These are phyloP conservation scores for Xylaria polymorpha DNA, from an alignment of 2,329 filamentous ascomycete genomes.

Conservation along the genomic window DNA sequence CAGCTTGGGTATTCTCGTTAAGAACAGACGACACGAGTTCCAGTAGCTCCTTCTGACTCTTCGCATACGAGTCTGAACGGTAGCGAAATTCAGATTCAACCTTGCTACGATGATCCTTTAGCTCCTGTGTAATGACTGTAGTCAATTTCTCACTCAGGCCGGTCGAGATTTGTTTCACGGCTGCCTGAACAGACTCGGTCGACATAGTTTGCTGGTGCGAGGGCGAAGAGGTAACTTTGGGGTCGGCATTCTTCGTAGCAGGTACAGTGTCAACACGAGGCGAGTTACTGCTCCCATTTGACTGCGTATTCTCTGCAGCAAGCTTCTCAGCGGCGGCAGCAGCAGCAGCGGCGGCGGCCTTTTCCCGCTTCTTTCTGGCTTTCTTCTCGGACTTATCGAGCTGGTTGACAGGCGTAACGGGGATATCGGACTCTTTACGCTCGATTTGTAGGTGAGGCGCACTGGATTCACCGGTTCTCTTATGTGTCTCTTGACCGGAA, in stretches of 20 bases:
- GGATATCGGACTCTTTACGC: constrained; percentile 46
- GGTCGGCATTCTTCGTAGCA: constrained; percentile 50
- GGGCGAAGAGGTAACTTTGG: constrained; percentile 43
- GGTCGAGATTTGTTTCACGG: constrained; percentile 66
- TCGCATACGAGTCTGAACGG: constrained; percentile 64
- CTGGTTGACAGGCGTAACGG: constrained; percentile 46
- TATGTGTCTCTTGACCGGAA: constrained; percentile 44
- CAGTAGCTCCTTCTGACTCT: constrained; percentile 65
- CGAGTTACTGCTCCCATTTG: constrained; percentile 55
- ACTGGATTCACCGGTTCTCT: constrained; percentile 44
- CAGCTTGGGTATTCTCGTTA: constrained; percentile 74
- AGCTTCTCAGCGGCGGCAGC: constrained; percentile 50
- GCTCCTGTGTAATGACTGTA: constrained; percentile 58
- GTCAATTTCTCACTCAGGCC: constrained; percentile 62
- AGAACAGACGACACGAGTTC: constrained; percentile 70
- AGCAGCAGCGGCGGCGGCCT: constrained; percentile 62
- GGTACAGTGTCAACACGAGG: constrained; percentile 51
- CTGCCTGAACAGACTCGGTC: constrained; percentile 61
- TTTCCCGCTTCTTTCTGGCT: constrained; percentile 61
- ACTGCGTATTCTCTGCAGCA: constrained; percentile 52
- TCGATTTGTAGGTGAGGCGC: constrained; percentile 43
- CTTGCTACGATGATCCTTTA: constrained; percentile 71
- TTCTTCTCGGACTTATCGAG: constrained; percentile 51
- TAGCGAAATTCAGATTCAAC: constrained; percentile 72
- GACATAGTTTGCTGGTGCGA: constrained; percentile 45